Conservation (phyloP, 2,329 filamentous ascomycete genomes). For the Chlorencoelia australis region DNA sequence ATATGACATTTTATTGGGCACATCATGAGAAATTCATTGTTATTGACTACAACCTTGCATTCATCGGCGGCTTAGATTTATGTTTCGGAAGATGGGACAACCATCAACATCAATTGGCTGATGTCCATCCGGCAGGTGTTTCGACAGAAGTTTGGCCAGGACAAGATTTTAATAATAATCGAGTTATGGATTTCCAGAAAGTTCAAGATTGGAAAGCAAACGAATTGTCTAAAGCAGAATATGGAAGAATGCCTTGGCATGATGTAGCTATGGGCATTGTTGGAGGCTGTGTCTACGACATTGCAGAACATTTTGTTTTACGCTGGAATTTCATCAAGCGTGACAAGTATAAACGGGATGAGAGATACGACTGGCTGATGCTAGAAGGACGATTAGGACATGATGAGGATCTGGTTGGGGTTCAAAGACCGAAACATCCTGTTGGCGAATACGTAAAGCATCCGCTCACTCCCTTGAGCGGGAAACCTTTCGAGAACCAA, state of each 20-base stretch:
- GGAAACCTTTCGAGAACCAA: conserved; percentile 50
- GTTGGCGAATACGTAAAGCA: conserved; percentile 82
- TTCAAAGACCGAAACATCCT: conserved; percentile 81
- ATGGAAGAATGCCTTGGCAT: conserved; percentile 96
- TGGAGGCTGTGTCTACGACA: conserved; percentile 83
- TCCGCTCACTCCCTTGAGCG: conserved; percentile 58
- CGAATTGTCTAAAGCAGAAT: conserved; percentile 82
- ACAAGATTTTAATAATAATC: conserved; percentile 97
- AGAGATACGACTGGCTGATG: conserved; percentile 74
- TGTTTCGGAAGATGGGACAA: conserved; percentile 95
- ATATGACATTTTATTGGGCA: conserved; percentile 97
- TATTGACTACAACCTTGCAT: conserved; percentile 81
- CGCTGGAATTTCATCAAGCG: conserved; percentile 96
- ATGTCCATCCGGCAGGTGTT: conserved; percentile 78
- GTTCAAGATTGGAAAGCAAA: conserved; percentile 91
- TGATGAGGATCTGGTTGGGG: conserved; percentile 76
- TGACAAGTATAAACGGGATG: conserved; percentile 92
- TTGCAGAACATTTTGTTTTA: conserved; percentile 88
- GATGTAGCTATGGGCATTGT: conserved; percentile 89
- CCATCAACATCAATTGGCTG: conserved; percentile 73
- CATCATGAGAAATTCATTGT: conserved; percentile 98
- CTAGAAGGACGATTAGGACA: conserved; percentile 66
- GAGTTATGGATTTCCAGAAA: conserved; percentile 88
- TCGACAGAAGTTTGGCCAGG: conserved; percentile 83
- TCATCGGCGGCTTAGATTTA: conserved; percentile 87